phyloP scores from a whole-genome alignment of 345 rosid genomes.

The Pistacia atlantica region DNA sequence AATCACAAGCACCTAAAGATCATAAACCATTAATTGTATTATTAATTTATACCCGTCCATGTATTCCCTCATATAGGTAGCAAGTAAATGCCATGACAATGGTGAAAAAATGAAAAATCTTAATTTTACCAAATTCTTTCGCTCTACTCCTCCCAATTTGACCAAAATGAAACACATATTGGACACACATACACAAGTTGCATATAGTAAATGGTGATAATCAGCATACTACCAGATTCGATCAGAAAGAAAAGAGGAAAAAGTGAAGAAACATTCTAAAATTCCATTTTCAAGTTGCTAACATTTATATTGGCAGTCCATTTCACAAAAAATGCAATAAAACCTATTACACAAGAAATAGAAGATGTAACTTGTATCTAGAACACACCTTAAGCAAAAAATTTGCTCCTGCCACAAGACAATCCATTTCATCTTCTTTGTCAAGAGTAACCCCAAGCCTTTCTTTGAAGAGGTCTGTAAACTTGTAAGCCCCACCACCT shows the following conservation, averaged over 20 bases:
- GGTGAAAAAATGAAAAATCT: neutral
- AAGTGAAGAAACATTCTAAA: neutral
- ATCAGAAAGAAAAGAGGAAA: neutral
- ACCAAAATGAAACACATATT: neutral
- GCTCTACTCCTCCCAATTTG: neutral
- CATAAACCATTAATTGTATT: neutral
- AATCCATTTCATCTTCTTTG: conserved; percentile 99
- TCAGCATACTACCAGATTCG: neutral
- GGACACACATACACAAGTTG: neutral
- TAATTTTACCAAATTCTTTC: neutral
- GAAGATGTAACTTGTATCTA: conserved; percentile 18
- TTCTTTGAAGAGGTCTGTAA: conserved; percentile 89
- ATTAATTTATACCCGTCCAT: neutral
- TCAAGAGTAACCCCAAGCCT: conserved; percentile 94
- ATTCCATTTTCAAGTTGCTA: neutral
- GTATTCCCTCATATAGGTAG: conserved; percentile 3
- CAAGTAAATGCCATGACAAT: neutral
- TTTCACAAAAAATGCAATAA: conserved; percentile 2
- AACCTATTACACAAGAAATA: neutral
- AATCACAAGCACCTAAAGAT: neutral
- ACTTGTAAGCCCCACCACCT: conserved; percentile 98
- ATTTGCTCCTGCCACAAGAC: conserved; percentile 98
- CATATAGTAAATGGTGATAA: neutral
- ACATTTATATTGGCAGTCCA: neutral
- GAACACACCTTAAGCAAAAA: conserved; percentile 84